These are phyloP conservation scores for Brassica incana DNA, from an alignment of 345 rosid genomes.

Conservation along the genomic window DNA sequence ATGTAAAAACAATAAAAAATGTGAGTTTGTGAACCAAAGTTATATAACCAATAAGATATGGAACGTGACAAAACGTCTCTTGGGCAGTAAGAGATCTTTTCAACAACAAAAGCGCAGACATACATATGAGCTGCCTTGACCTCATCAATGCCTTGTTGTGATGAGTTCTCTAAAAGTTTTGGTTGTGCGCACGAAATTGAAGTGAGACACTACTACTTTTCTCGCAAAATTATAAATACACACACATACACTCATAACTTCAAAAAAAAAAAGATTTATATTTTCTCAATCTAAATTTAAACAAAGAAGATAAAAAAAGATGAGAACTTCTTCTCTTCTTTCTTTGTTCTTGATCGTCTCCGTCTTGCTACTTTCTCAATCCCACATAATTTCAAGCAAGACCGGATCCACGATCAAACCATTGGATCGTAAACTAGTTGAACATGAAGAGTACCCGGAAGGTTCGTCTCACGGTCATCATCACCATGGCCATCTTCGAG, in stretches of 20 bases:
- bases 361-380: conserved; percentile 29
- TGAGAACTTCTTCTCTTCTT: conserved; percentile 29
- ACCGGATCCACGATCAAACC: not conserved
- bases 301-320: not conserved
- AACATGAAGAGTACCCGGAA: conserved; percentile 18
- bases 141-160: conserved; percentile 17
- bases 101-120: not conserved
- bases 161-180: not conserved
- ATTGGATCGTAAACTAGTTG: conserved; percentile 25
- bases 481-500: conserved; percentile 34
- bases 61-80: conserved; percentile 17
- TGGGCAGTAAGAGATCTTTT: not conserved
- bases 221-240: conserved; percentile 20
- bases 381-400: conserved; percentile 18
- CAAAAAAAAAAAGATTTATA: no score
- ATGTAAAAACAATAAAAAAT: not conserved
- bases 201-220: not conserved
- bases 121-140: conserved; percentile 5
- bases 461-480: conserved; percentile 15
- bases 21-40: not conserved
- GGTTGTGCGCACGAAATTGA: conserved; percentile 30
- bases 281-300: not conserved
- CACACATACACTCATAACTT: not conserved
- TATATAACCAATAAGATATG: not conserved
- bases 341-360: conserved; percentile 34